Evolutionary conservation across 1,139 yeast genomes (phyloP).

Genomic region (Suhomyces bolitotheri): DNA sequence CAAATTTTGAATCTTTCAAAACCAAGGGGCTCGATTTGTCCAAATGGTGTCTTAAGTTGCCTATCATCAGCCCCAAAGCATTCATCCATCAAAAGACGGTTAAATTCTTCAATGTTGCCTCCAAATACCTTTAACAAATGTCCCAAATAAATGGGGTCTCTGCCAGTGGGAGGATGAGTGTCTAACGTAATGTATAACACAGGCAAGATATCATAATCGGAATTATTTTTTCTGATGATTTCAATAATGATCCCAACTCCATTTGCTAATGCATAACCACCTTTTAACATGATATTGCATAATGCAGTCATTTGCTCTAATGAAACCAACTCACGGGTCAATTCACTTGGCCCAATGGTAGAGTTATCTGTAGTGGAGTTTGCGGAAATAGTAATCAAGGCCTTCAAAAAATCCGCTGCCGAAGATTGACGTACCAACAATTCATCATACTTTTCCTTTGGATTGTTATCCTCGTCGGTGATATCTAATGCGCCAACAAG

Average conservation of each 20-base stretch:
- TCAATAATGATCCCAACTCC: constrained; percentile 97
- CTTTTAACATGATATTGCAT: constrained; percentile 81
- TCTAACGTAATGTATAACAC: constrained; percentile 84
- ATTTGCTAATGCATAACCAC: constrained; percentile 89
- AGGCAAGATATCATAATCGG: constrained; percentile 91
- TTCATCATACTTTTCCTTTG: constrained; percentile 36
- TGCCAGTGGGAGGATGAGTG: constrained; percentile 89
- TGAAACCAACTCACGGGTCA: constrained; percentile 81
- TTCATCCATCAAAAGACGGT: constrained; percentile 31
- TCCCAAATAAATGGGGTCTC: constrained; percentile 95
- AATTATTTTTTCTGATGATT: constrained; percentile 90
- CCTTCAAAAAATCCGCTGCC: constrained; percentile 51
- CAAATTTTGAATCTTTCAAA: constrained; percentile 94
- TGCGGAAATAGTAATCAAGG: constrained; percentile 51
- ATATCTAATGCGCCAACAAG: constrained; percentile 58
- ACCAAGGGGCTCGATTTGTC: constrained; percentile 79
- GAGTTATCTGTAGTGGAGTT: constrained; percentile 83
- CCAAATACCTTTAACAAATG: constrained; percentile 81
- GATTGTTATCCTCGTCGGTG: constrained; percentile 18
- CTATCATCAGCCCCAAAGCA: constrained; percentile 20
- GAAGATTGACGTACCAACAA: constrained; percentile 46
- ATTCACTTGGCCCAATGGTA: constrained; percentile 94
- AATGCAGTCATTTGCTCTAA: constrained; percentile 68
- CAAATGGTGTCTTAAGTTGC: constrained; percentile 56
- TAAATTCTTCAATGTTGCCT: constrained; percentile 68